Conservation (phyloP, 140 eudicot species). For the Flaveria floridana region DNA sequence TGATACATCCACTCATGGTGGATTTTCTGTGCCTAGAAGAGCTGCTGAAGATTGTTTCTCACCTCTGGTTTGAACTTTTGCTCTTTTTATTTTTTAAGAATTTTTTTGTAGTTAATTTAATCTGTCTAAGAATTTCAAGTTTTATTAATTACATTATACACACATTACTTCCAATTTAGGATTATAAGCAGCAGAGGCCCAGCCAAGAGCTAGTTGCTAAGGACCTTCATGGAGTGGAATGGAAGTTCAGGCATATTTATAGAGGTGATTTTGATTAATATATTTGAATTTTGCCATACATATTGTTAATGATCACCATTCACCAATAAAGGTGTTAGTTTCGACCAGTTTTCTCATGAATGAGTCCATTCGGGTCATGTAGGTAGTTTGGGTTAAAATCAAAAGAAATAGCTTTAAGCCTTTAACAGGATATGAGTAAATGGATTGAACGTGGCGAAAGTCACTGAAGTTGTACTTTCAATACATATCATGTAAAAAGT, state of each 20-base stretch:
- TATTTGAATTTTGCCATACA: not conserved
- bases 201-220: conserved; percentile 85
- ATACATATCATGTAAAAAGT: not conserved
- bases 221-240: conserved; percentile 84
- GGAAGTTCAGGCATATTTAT: conserved; percentile 90
- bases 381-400: not conserved
- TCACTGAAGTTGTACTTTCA: not conserved
- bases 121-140: not conserved
- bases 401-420: not conserved
- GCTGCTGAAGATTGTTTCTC: conserved; percentile 94
- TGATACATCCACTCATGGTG: conserved; percentile 94
- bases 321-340: not conserved
- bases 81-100: conserved; percentile 6
- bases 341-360: not conserved
- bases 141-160: not conserved
- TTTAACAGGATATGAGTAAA: not conserved
- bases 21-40: conserved; percentile 92
- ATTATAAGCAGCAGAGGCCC: conserved; percentile 84
- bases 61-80: conserved; percentile 41
- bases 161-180: conserved; percentile 37
- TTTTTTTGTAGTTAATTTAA: conserved; percentile 6
- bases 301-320: not conserved
- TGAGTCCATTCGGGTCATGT: not conserved
- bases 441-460: not conserved
- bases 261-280: conserved; percentile 52